Evolutionary conservation across 306 rosid genomes (phyloP).

Genomic region (Quercus variabilis): DNA sequence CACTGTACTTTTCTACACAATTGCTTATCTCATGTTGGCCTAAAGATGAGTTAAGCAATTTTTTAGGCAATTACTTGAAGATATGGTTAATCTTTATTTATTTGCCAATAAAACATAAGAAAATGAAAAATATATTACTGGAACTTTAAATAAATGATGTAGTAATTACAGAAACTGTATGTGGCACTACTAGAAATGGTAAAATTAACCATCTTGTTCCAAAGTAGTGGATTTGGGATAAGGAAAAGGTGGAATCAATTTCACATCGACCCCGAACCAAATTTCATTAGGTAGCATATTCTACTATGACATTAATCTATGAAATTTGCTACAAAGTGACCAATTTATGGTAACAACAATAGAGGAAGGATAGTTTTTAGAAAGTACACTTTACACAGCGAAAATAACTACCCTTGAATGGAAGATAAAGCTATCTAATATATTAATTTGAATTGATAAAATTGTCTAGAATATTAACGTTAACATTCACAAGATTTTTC

Average conservation of each 20-base stretch:
- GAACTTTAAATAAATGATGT: neutral
- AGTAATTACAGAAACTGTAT: neutral
- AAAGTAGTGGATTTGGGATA: neutral
- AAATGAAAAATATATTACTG: no score
- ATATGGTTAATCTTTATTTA: no score
- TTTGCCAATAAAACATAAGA: no score
- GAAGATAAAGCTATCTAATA: neutral
- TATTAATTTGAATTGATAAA: no score
- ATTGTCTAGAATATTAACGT: no score
- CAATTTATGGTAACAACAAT: neutral
- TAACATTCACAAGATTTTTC: neutral
- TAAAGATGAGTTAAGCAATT: no score
- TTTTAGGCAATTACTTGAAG: no score
- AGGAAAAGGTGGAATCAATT: neutral
- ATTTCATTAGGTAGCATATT: conserved; percentile 10
- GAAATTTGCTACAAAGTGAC: conserved; percentile 4
- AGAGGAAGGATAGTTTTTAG: neutral
- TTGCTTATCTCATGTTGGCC: no score
- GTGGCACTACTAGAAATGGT: neutral
- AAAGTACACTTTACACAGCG: neutral
- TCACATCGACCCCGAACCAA: neutral
- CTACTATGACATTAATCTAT: neutral
- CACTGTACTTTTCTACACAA: no score
- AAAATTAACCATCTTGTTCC: neutral
- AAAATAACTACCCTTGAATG: neutral